Percentiles rank a stretch among this genome's conserved stretches.
phyloP scores from a whole-genome alignment of 2,329 filamentous ascomycete species.

The Claviceps lovelessii region DNA sequence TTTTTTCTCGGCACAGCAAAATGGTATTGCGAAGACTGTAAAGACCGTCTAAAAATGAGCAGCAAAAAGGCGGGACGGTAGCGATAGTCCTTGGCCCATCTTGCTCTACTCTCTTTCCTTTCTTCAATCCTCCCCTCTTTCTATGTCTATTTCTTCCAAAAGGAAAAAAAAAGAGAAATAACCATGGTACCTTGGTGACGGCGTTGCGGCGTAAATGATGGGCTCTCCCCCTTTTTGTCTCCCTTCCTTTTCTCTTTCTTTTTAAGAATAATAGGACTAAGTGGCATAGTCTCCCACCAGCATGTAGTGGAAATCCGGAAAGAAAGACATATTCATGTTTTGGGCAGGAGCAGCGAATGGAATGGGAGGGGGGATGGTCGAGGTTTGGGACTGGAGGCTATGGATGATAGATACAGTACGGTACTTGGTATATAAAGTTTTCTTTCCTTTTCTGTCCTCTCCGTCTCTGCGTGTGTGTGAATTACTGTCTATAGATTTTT shows the following conservation, averaged over 20 bases:
- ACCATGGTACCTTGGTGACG: no score
- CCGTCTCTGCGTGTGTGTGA: not conserved
- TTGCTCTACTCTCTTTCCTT: not conserved
- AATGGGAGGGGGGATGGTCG: no score
- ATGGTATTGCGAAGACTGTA: constrained; percentile 74
- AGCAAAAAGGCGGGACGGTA: constrained; percentile 38
- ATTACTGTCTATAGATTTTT: no score
- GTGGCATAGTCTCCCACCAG: not conserved
- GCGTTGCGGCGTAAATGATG: no score
- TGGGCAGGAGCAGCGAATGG: not conserved
- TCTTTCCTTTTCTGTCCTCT: not conserved
- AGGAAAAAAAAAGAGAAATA: no score
- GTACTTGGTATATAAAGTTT: not conserved
- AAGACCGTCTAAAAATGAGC: constrained; percentile 45
- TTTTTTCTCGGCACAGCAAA: constrained; percentile 38
- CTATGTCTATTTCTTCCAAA: no score
- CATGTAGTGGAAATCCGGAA: not conserved
- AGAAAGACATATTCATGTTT: not conserved
- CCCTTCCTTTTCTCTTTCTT: not conserved
- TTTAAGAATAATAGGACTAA: not conserved
- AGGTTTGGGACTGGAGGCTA: not conserved
- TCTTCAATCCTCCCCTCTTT: no score
- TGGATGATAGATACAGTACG: not conserved
- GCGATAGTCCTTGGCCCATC: not conserved
- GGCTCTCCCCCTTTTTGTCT: not conserved